phyloP scores from a whole-genome alignment of 129 eudicot genomes.

The Lactuca saligna region DNA sequence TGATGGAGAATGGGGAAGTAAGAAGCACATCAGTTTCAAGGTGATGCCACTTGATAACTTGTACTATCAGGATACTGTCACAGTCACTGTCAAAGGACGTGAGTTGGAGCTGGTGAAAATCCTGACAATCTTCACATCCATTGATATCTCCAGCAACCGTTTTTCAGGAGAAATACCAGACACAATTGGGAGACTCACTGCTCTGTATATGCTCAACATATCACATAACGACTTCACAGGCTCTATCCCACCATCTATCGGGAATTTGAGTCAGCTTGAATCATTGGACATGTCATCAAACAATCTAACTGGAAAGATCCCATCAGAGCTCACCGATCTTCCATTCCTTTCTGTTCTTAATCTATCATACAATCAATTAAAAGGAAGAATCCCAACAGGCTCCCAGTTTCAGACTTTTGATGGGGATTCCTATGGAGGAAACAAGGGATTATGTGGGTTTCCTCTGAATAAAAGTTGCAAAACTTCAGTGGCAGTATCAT shows the following conservation, averaged over 20 bases:
- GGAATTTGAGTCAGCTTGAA: slow-evolving; percentile 44
- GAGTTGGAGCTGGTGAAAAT: slow-evolving; percentile 49
- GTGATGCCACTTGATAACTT: no score
- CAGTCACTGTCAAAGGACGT: slow-evolving; percentile 40
- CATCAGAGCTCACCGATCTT: slow-evolving; percentile 33
- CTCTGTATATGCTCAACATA: slow-evolving; percentile 44
- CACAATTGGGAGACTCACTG: slow-evolving; percentile 39
- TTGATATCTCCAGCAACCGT: slow-evolving; percentile 51
- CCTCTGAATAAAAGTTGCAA: slow-evolving; percentile 39
- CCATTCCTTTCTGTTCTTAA: slow-evolving; percentile 45
- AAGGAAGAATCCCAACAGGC: slow-evolving; percentile 46
- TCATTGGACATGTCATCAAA: slow-evolving; percentile 62
- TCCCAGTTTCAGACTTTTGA: slow-evolving; percentile 26
- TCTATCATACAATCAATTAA: slow-evolving; percentile 48
- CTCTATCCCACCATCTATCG: slow-evolving; percentile 44
- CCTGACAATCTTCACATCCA: slow-evolving; percentile 44
- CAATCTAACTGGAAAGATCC: slow-evolving; percentile 47
- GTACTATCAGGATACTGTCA: slow-evolving; percentile 39
- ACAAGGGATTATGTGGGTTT: slow-evolving; percentile 51
- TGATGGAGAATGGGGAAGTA: no score
- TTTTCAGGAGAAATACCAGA: slow-evolving; percentile 51
- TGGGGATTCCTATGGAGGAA: slow-evolving; percentile 26
- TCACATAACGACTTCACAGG: slow-evolving; percentile 55
- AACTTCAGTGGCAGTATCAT: not conserved
- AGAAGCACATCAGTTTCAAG: no score